Base-by-base conservation (phyloP, 306 rosid species). In the Sicyos edulis region DNA sequence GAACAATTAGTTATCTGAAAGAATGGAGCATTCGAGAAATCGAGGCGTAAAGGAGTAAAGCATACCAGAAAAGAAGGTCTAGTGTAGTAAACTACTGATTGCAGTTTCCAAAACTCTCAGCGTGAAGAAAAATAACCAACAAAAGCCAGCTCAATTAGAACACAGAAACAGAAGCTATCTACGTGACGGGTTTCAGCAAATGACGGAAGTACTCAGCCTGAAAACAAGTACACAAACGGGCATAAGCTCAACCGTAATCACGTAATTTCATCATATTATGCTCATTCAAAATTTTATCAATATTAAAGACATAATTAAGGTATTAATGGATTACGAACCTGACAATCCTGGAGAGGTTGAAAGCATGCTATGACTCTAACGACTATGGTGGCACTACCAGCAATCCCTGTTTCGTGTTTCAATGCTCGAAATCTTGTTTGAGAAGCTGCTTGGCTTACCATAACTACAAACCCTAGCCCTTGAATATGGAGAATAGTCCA, bases 171-270 rank as follows among this genome's bases (percentile, higher is more conserved):
- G 60, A 82, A 78, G 72, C 10, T 81, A 77, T 60, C 96, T 95
- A 95, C 99, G 99, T 95, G 10, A 95, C 99, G 79, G 99, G 99
- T 77, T 95, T 95, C 76, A 95, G 87, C 84, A 95, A 79, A 24
- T 95, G 99, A 79, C 99, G 97, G 19, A 95, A 95, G 61, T 95
- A 95, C 75, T 95, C 99, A 78, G 99, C 97, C 99, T 95, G 96
- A 0, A 76, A 57, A 78, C 42, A 83, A 47, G 79, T 77, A 59
- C 0, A 85, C 14, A 37, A 85, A 29, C 40, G 74, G 17, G 10
- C 66, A 54, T 47, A n/a, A 20, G 24, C 53, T 58, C 49, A 22
- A 24, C 61, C 7, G 10, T 13, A 24, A 1, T 16, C 21, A 58
- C 13, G 72, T 37, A 72, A 47, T 72, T 37, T 11, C 59, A 0